Conservation (phyloP, 2,329 filamentous ascomycete genomes). For the Onygenales sp. region DNA sequence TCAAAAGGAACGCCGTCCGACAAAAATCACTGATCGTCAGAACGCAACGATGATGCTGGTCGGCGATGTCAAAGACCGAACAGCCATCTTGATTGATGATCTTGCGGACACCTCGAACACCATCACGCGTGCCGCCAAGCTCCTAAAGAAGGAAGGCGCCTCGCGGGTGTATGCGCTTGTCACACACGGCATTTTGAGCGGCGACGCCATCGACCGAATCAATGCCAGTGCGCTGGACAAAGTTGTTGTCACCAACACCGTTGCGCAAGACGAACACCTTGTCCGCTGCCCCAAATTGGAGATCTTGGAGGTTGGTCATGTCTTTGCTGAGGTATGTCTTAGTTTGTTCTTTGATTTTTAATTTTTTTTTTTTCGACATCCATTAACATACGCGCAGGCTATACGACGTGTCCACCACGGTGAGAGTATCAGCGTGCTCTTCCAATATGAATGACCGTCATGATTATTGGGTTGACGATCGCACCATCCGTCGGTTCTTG, state of each 20-base stretch:
- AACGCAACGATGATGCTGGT: slow-evolving; percentile 88
- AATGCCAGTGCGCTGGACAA: slow-evolving; percentile 89
- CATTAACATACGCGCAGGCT: slow-evolving; percentile 38
- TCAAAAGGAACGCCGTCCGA: slow-evolving; percentile 71
- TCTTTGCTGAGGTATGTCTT: slow-evolving; percentile 70
- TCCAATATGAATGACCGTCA: slow-evolving; percentile 60
- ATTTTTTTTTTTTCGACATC: not conserved
- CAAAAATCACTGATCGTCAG: slow-evolving; percentile 73
- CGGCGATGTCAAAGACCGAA: slow-evolving; percentile 69
- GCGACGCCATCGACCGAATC: slow-evolving; percentile 88
- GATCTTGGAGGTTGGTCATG: slow-evolving; percentile 75
- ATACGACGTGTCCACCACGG: slow-evolving; percentile 95
- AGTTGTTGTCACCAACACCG: slow-evolving; percentile 89
- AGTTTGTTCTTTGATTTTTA: not conserved
- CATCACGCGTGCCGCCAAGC: slow-evolving; percentile 88
- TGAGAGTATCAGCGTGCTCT: slow-evolving; percentile 93
- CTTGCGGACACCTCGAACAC: slow-evolving; percentile 94
- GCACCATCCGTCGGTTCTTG: not conserved
- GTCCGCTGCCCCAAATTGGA: slow-evolving; percentile 76
- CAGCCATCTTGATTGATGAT: slow-evolving; percentile 88
- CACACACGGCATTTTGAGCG: slow-evolving; percentile 90
- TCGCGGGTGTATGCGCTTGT: slow-evolving; percentile 82
- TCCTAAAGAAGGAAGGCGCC: slow-evolving; percentile 91
- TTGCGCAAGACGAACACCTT: slow-evolving; percentile 77
- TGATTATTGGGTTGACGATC: not conserved